phyloP scores from a whole-genome alignment of 2,329 filamentous ascomycete species.

The Dactylonectria estremocensis region DNA sequence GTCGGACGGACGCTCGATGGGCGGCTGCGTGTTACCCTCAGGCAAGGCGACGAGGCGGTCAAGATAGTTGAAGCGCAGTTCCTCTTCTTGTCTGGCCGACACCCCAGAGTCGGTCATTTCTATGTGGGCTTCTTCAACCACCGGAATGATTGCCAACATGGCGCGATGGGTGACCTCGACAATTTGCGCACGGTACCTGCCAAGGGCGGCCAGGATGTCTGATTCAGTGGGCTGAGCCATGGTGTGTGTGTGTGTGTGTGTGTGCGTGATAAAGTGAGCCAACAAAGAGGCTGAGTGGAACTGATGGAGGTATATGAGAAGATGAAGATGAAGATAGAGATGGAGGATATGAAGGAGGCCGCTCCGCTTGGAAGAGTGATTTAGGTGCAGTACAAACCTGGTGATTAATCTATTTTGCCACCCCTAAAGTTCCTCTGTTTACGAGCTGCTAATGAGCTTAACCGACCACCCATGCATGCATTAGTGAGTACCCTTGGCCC shows the following conservation, averaged over 20 bases:
- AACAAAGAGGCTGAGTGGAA: no score
- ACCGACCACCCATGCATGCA: background rate
- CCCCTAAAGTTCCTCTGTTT: slow-evolving; percentile 1
- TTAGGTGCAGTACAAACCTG: background rate
- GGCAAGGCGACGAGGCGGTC: background rate
- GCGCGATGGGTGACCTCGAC: background rate
- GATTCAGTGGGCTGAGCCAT: background rate
- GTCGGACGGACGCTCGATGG: background rate
- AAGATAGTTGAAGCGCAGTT: background rate
- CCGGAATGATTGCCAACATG: background rate
- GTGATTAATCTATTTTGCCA: background rate
- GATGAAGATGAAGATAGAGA: background rate
- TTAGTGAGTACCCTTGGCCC: background rate
- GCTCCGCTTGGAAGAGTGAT: background rate
- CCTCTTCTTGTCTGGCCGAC: background rate
- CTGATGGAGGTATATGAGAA: background rate
- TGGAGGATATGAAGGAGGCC: background rate
- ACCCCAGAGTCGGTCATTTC: background rate
- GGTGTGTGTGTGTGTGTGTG: background rate
- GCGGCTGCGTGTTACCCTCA: background rate
- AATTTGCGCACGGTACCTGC: background rate
- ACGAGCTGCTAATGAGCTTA: background rate
- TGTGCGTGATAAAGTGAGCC: background rate
- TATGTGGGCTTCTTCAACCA: background rate
- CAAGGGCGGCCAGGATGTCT: background rate